These are phyloP conservation scores for Malus hybrid DNA, from an alignment of 331 rosid genomes.

Conservation along the genomic window DNA sequence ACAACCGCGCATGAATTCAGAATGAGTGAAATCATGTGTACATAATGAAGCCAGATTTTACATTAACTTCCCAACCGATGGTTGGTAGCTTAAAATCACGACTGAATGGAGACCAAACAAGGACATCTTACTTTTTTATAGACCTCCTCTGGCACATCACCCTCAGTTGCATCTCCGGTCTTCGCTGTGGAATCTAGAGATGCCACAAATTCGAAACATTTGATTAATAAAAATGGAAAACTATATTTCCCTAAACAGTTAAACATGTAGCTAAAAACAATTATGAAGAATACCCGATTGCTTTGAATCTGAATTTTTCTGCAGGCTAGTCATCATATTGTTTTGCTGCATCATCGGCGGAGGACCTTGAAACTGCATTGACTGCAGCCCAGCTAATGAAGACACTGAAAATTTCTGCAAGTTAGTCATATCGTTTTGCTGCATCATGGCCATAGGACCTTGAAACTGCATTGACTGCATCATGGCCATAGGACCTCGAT, in stretches of 20 bases:
- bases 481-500: background rate
- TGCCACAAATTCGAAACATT: constrained; percentile 23
- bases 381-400: constrained; percentile 35
- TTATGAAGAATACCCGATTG: too few species aligned
- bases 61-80: background rate
- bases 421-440: constrained; percentile 40
- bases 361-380: background rate
- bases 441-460: constrained; percentile 10
- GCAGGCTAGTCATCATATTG: constrained; percentile 36
- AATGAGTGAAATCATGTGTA: background rate
- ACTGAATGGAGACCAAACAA: background rate
- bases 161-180: constrained; percentile 54
- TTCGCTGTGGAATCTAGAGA: constrained; percentile 70
- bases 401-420: constrained; percentile 55
- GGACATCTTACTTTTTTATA: constrained; percentile 55
- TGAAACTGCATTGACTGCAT: constrained; percentile 13
- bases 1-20: background rate
- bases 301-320: constrained; percentile 36
- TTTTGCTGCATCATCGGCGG: constrained; percentile 32
- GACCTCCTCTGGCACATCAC: constrained; percentile 74
- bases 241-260: background rate
- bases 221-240: background rate
- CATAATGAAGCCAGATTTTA: background rate
- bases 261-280: background rate
- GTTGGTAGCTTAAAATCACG: background rate